phyloP scores from a whole-genome alignment of 2,329 filamentous ascomycete species.

The Botryotinia narcissicola region DNA sequence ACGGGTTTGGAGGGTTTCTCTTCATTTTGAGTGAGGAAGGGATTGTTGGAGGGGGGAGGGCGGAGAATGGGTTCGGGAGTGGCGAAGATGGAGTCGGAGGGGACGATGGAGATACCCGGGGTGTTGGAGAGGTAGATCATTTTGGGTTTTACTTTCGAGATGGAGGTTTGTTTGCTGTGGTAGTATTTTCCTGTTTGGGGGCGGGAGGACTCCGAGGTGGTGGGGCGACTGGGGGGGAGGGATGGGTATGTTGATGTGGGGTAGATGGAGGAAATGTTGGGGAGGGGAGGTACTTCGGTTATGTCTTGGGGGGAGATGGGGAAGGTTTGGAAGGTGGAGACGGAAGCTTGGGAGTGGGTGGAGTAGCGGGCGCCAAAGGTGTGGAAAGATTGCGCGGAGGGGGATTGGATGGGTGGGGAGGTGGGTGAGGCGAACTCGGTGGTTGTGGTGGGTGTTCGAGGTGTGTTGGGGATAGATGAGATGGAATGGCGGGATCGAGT shows the following conservation, averaged over 20 bases:
- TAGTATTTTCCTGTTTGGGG: not conserved
- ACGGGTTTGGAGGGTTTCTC: not conserved
- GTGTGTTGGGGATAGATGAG: not conserved
- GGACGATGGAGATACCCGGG: conserved; percentile 4
- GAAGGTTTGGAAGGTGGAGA: conserved; percentile 12
- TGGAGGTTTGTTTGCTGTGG: conserved; percentile 18
- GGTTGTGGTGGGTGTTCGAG: not conserved
- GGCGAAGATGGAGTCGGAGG: conserved; percentile 7
- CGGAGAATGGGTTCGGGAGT: not conserved
- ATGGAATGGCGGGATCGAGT: not conserved
- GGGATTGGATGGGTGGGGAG: not conserved
- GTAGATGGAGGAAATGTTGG: not conserved
- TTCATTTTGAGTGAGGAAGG: not conserved
- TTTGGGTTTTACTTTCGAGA: conserved; percentile 19
- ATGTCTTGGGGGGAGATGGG: conserved; percentile 7
- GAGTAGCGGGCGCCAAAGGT: conserved; percentile 9
- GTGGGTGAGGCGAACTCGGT: not conserved
- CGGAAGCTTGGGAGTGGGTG: conserved; percentile 5
- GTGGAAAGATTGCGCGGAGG: conserved; percentile 11
- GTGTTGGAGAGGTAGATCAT: conserved; percentile 17
- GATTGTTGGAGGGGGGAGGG: not conserved
- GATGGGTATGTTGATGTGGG: not conserved
- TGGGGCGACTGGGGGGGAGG: not conserved
- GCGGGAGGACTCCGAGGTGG: not conserved
- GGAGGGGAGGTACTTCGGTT: conserved; percentile 1